Evolutionary conservation across 2,329 filamentous ascomycete species (phyloP), one percentile per base, ranked within the genome.

Genomic region (Ceratocystiopsis minuta): DNA sequence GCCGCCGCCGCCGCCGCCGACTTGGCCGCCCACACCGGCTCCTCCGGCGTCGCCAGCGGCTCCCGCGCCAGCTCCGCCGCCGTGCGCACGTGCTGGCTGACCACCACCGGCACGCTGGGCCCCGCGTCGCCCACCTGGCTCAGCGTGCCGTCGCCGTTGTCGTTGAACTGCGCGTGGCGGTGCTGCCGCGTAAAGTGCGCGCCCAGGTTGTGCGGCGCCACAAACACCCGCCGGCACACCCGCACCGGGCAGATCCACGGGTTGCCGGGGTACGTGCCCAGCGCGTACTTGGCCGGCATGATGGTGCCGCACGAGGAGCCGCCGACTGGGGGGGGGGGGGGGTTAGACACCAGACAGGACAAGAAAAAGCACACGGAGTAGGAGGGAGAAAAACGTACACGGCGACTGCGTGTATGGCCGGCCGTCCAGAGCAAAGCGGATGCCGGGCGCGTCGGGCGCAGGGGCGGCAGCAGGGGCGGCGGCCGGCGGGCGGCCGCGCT

Each of bases 81-180:
- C 5, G 49, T 42, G 1, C 46, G n/a, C 9, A 45, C 39, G 1
- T 43, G 42, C 17, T 45, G 41, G 4, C 53, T 53, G 4, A 54
- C 43, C 6, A 57, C 45, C 13, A 53, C 38, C 6, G 51, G 42
- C 6, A 49, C 16, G 39, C 11, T 16, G 17, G 5, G n/a, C n/a
- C 39, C 10, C 12, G 44, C 17, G 13, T 9, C 13, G n/a, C 51
- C 50, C 6, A 52, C 40, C 2, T 45, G 24, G 13, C 53, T 51
- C 4, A 57, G 36, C 1, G 55, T 58, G 1, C 55, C 55, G 28
- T 57, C 54, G 38, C 51, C 41, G 15, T 56, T 55, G 40, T 57
- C 55, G 24, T 56, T 53, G 12, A 56, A 46, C 17, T 43, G 24
- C 3, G 37, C 32, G 13, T 43, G 41, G 6, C 48, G 46, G 39